These are phyloP conservation scores for Zygotorulaspora florentina DNA, from an alignment of 805 yeast species.

Conservation along the genomic window DNA sequence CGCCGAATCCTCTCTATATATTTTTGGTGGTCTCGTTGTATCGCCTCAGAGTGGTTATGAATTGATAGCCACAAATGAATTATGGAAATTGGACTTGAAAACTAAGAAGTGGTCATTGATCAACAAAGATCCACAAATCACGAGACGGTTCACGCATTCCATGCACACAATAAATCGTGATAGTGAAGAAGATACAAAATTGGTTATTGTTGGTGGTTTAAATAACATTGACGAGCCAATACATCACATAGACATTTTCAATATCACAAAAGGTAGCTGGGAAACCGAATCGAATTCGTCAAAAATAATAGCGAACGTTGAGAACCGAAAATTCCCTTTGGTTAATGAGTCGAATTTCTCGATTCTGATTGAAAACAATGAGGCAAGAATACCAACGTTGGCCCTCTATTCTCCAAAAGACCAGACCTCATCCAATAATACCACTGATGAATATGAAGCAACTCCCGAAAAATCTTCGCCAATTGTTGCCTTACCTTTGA, in stretches of 20 bases:
- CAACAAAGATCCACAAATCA: constrained; percentile 36
- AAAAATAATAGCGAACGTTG: constrained; percentile 21
- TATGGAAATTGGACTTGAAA: constrained; percentile 62
- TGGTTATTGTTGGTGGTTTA: constrained; percentile 34
- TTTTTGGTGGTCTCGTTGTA: constrained; percentile 62
- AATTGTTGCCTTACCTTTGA: constrained; percentile 34
- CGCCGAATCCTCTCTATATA: constrained; percentile 46
- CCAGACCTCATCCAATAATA: constrained; percentile 10
- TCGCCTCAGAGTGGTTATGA: constrained; percentile 36
- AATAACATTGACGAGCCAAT: constrained; percentile 33
- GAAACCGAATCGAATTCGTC: constrained; percentile 20
- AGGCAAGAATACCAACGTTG: constrained; percentile 28
- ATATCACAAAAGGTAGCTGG: constrained; percentile 31
- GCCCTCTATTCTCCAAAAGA: constrained; percentile 20
- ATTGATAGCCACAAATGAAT: constrained; percentile 51
- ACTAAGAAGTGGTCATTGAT: constrained; percentile 52
- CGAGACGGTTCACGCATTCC: constrained; percentile 51
- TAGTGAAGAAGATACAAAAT: constrained; percentile 31
- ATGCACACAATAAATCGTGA: constrained; percentile 36
- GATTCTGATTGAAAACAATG: constrained; percentile 27
- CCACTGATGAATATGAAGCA: constrained; percentile 6
- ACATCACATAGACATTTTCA: constrained; percentile 30
- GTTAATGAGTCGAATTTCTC: constrained; percentile 24
- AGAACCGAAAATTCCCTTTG: constrained; percentile 17
- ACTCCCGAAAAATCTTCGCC: constrained; percentile 9